Base-by-base conservation (phyloP, 768 basidiomycete species). In the Harrya chromipes region DNA sequence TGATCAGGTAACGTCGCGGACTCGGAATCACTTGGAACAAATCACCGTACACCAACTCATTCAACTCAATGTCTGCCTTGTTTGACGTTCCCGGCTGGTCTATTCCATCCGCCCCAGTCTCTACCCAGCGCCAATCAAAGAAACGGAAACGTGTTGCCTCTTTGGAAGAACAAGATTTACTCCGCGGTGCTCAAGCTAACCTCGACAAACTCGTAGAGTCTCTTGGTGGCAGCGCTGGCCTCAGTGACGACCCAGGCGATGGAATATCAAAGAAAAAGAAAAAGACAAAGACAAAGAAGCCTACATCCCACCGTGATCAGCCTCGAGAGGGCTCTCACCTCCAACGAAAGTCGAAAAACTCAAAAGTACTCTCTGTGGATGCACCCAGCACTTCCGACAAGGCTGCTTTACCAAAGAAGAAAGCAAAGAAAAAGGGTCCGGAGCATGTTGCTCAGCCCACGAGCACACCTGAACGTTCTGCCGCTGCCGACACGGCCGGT, bases 11-110 rank as follows among this genome's bases (percentile, higher is more conserved):
- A 2, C 11, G 29, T 42, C 41, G 41, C 41, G 41, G 41, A 52
- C 51, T 52, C 35, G 40, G 4, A 49, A 27, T 43, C 31, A 44
- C 53, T 37, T 45, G 46, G 24, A 53, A 49, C 37, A 46, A 37
- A 44, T 31, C 49, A 10, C 33, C 33, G 33, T 16, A 12, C 16
- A 21, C 44, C 26, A 29, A 29, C 11, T 29, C 29, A 26, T 29
- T 27, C 31, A 2, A 42, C 43, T 43, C 49, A 2, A 63, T 66
- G 63, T 46, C 60, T 26, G 62, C 75, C 49, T 70, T 80, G 55
- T 87, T 88, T 65, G 72, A 84, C 37, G 80, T 87, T 17, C 81
- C 85, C 4, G 86, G 86, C 16, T 88, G 86, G 86, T 74, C 79
- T 26, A 68, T 87, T 13, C 66, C 74, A 33, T 63, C 72, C 19